Evolutionary conservation across 805 yeast genomes (phyloP).

Genomic region (Starmera quercuum): DNA sequence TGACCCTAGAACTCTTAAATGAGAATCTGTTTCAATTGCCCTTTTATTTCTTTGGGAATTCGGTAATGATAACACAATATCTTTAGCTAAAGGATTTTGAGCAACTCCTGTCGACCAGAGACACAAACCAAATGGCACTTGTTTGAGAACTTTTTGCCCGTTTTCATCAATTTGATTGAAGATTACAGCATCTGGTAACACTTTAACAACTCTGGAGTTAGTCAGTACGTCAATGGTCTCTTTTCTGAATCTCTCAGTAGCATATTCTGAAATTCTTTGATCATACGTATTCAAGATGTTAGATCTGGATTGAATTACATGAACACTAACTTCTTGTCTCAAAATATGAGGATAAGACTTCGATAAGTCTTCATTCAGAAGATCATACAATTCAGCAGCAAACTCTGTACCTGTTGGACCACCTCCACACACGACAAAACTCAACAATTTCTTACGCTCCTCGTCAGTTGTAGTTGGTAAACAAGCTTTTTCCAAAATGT

Average conservation of each 20-base stretch:
- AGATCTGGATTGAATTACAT: conserved; percentile 61
- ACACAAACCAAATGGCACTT: conserved; percentile 60
- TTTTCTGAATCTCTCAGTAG: conserved; percentile 53
- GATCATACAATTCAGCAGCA: conserved; percentile 64
- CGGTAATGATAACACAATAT: conserved; percentile 39
- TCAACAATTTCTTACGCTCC: conserved; percentile 51
- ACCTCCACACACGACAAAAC: conserved; percentile 53
- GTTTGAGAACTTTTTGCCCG: conserved; percentile 32
- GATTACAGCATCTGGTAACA: conserved; percentile 47
- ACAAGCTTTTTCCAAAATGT: conserved; percentile 52
- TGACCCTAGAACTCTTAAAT: conserved; percentile 60
- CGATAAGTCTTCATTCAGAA: conserved; percentile 56
- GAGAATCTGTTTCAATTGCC: conserved; percentile 75
- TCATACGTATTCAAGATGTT: conserved; percentile 65
- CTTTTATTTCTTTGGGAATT: conserved; percentile 50
- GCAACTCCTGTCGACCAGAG: conserved; percentile 76
- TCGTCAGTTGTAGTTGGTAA: conserved; percentile 58
- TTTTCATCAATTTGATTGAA: conserved; percentile 45
- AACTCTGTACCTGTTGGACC: conserved; percentile 64
- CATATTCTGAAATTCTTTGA: conserved; percentile 55
- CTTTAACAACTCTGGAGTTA: conserved; percentile 55
- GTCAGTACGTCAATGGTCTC: conserved; percentile 58
- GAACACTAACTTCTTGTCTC: conserved; percentile 58
- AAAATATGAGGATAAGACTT: conserved; percentile 50
- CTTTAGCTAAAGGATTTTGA: conserved; percentile 52